Evolutionary conservation across 768 basidiomycete species (phyloP), one percentile per base, ranked within the genome.

Genomic region (Pulveroboletus frians): DNA sequence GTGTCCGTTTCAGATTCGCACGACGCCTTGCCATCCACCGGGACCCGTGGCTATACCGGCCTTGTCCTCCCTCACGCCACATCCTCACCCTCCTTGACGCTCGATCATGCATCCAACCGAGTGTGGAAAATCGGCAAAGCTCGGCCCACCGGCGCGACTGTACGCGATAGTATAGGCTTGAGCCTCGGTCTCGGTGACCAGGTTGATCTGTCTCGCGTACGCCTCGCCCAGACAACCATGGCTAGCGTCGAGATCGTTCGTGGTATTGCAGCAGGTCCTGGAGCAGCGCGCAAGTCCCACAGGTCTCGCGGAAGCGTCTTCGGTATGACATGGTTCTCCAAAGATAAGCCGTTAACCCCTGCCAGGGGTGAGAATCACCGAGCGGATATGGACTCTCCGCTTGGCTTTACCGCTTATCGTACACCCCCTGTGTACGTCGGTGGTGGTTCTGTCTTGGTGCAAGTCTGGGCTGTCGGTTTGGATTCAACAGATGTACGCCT

Each of bases 201-300:
- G 41, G 69, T 92, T 14, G 89, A 95, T 66, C 71, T 92, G 37
- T 83, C 88, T 2, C 75, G 77, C 10, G 78, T 83, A 15, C 90
- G 92, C 4, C 70, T 90, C 10, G 92, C 91, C 7, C 87, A 90
- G 63, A 84, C 83, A 6, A 91, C 87, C 5, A 94, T 96, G 92
- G 85, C 87, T 14, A 90, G 82, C 43, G 81, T 95, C 36, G 87
- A 90, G 60, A 79, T 90, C 29, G 80, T 87, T 15, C 73, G 75
- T 32, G 87, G 87, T 49, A 49, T 73, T 59, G 49, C 75, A 59
- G 47, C 57, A 59, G 54, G 52, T 5, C 50, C 65, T 4, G 47
- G 47, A 20, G 11, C 47, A n/a, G 23, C 36, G 41, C 56, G 52
- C 23, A 61, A 50, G 49, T 49, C 55, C 1, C 50, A 47, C 27